Evolutionary conservation across 352 stramenopile genomes (phyloP).

Genomic region (Lagenidium sp.): DNA sequence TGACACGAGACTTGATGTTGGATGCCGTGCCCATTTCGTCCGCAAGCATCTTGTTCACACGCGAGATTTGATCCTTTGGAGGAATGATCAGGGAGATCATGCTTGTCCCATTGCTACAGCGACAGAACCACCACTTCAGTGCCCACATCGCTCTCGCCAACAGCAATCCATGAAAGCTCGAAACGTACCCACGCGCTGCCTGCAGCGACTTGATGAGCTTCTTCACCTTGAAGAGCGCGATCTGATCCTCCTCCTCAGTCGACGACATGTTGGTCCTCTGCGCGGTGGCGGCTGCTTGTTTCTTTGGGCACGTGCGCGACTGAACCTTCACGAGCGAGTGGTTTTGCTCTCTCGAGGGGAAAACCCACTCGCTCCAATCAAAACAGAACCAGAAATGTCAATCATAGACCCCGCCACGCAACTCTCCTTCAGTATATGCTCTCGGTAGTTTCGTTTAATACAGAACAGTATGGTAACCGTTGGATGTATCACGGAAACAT

Average conservation of each 20-base stretch:
- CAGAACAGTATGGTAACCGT: too few species aligned
- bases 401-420: slow-evolving; percentile 14
- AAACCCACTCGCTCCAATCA: slow-evolving; percentile 14
- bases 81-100: slow-evolving; percentile 99
- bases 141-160: too few species aligned
- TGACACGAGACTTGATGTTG: slow-evolving; percentile 99
- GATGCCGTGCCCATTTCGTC: slow-evolving; percentile 99
- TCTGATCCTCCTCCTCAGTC: slow-evolving; percentile 83
- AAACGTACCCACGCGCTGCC: slow-evolving; percentile 59
- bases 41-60: slow-evolving; percentile 97
- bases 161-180: too few species aligned
- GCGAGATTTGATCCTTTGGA: slow-evolving; percentile 97
- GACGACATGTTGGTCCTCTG: slow-evolving; percentile 7
- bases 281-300: neutral
- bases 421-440: too few species aligned
- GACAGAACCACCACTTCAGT: slow-evolving; percentile 1
- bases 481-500: too few species aligned
- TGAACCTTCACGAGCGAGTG: neutral
- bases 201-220: slow-evolving; percentile 99
- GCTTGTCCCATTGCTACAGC: slow-evolving; percentile 94
- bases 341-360: too few species aligned
- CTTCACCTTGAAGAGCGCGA: slow-evolving; percentile 99
- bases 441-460: too few species aligned
- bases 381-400: slow-evolving; percentile 9
- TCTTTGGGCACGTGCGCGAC: neutral